Conservation (phyloP, 129 eudicot genomes). For the Chrysanthemum makinoi region DNA sequence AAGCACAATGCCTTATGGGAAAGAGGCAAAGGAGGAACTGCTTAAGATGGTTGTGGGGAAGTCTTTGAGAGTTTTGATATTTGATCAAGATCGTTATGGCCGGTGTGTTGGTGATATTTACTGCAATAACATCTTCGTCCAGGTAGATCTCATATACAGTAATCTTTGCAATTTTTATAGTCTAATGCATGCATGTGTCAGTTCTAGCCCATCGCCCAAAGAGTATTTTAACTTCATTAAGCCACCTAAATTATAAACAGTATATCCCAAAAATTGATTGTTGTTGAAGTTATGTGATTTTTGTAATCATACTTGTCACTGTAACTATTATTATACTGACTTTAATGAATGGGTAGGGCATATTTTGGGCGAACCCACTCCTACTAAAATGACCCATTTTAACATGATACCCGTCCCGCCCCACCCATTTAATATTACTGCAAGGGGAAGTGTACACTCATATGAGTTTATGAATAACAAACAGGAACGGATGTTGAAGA, state of each 20-base stretch:
- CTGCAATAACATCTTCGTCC: slow-evolving; percentile 83
- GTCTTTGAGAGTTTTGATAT: slow-evolving; percentile 60
- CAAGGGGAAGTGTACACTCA: not conserved
- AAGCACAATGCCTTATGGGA: slow-evolving; percentile 91
- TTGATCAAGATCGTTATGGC: slow-evolving; percentile 73
- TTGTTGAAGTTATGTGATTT: not conserved
- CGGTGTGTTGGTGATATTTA: slow-evolving; percentile 84
- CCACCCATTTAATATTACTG: not conserved
- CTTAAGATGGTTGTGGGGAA: slow-evolving; percentile 57
- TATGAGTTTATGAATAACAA: not conserved
- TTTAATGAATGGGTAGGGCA: not conserved
- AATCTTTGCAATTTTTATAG: too few relatives aligned
- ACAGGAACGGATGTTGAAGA: slow-evolving; percentile 88
- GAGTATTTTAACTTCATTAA: not conserved
- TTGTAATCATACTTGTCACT: not conserved
- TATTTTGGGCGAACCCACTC: not conserved
- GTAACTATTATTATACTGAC: not conserved
- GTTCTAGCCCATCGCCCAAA: not conserved
- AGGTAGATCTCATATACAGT: slow-evolving; percentile 44
- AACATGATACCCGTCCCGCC: not conserved
- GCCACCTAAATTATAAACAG: not conserved
- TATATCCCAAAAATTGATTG: not conserved
- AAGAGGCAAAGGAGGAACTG: slow-evolving; percentile 83
- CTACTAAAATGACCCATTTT: not conserved
- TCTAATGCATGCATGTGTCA: too few relatives aligned